A percentile compares a stretch with the other conserved stretches of the same genome.
Evolutionary conservation across 805 yeast genomes (phyloP).

Genomic region (Wickerhamomyces hampshirensis): DNA sequence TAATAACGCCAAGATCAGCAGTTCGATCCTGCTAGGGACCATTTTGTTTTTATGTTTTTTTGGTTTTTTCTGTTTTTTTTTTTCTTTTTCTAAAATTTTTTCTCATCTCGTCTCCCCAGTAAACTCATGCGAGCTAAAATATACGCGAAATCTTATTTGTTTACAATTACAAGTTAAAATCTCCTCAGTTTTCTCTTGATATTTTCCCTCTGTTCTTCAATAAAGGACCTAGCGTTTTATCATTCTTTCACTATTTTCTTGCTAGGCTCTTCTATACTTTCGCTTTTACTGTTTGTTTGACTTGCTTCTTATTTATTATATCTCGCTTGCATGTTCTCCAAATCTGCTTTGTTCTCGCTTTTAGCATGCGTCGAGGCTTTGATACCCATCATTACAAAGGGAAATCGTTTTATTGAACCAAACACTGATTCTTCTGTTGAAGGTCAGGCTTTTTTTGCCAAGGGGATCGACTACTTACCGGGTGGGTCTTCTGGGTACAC

Average conservation of each 20-base stretch:
- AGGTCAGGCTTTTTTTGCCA: constrained; percentile 66
- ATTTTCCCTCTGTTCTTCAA: no score
- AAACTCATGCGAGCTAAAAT: background rate
- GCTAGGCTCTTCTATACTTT: background rate
- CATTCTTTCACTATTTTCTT: no score
- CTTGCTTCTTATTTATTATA: background rate
- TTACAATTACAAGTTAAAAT: no score
- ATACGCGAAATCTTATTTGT: background rate
- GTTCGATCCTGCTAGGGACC: constrained; percentile 89
- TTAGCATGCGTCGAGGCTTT: constrained; percentile 32
- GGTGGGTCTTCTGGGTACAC: constrained; percentile 74
- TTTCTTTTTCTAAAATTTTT: background rate
- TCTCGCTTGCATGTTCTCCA: background rate
- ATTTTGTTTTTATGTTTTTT: no score
- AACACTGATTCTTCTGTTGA: constrained; percentile 35
- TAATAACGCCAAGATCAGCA: constrained; percentile 54
- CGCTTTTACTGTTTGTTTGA: background rate
- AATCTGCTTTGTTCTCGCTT: constrained; percentile 3
- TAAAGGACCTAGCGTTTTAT: no score
- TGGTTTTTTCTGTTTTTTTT: no score
- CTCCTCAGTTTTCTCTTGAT: no score
- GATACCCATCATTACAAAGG: constrained; percentile 52
- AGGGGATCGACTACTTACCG: constrained; percentile 90
- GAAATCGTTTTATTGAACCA: constrained; percentile 57
- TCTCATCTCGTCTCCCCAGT: background rate